phyloP scores from a whole-genome alignment of 2,329 filamentous ascomycete species.

The Penicillium olsonii region DNA sequence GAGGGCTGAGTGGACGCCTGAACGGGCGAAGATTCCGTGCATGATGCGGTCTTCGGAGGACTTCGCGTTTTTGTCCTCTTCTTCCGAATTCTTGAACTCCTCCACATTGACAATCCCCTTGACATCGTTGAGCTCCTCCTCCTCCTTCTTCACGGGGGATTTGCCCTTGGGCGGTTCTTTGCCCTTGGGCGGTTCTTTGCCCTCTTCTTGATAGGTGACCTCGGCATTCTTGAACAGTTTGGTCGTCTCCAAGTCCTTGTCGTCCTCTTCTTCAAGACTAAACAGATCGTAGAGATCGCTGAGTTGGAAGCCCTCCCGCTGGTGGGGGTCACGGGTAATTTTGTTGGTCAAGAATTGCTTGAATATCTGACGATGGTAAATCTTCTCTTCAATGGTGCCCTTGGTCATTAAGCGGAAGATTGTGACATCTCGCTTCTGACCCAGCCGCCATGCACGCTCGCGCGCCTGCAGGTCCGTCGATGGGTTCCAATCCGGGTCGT shows the following conservation, averaged over 20 bases:
- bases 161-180: neutral
- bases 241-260: conserved; percentile 77
- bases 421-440: conserved; percentile 91
- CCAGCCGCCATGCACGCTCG: conserved; percentile 91
- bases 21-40: conserved; percentile 82
- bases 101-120: conserved; percentile 66
- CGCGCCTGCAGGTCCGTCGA: conserved; percentile 94
- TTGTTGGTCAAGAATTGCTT: conserved; percentile 98
- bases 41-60: conserved; percentile 73
- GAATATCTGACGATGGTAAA: conserved; percentile 97
- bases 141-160: conserved; percentile 15
- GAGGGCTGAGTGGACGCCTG: conserved; percentile 84
- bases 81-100: conserved; percentile 58
- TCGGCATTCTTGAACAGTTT: conserved; percentile 86
- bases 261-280: conserved; percentile 67
- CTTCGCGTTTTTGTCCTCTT: conserved; percentile 28
- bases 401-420: conserved; percentile 98
- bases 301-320: conserved; percentile 86
- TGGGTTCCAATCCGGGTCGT: conserved; percentile 98
- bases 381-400: conserved; percentile 98
- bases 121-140: conserved; percentile 56
- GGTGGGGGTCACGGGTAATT: conserved; percentile 89
- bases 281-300: conserved; percentile 92
- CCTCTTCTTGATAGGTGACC: conserved; percentile 60
- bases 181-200: conserved; percentile 11